A percentile compares a stretch with the other conserved stretches of the same genome.
Evolutionary conservation across 2,329 filamentous ascomycete genomes (phyloP).

Genomic region (Apiospora marii): DNA sequence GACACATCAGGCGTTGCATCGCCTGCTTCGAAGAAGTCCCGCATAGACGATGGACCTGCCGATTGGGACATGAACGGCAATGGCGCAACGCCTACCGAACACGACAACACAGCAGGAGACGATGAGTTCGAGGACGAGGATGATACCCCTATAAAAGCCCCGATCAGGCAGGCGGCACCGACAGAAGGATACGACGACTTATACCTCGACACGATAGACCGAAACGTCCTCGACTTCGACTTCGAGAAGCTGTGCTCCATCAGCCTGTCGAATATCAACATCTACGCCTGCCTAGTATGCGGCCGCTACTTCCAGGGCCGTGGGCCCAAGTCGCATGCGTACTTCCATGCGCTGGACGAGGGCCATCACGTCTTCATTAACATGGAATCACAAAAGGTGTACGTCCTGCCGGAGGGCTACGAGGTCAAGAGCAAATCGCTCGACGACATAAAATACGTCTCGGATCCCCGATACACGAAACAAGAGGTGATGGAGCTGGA

Average conservation of each 20-base stretch:
- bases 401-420: constrained; percentile 94
- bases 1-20: constrained; percentile 62
- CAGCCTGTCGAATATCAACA: constrained; percentile 96
- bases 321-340: constrained; percentile 93
- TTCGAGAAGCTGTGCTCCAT: constrained; percentile 99
- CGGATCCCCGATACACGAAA: constrained; percentile 85
- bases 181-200: constrained; percentile 92
- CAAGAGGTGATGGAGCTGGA: constrained; percentile 84
- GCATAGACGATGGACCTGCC: constrained; percentile 54
- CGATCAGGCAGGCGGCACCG: constrained; percentile 76
- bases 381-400: constrained; percentile 91
- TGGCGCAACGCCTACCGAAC: constrained; percentile 35
- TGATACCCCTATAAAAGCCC: constrained; percentile 48
- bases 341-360: constrained; percentile 95
- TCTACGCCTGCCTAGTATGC: constrained; percentile 96
- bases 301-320: constrained; percentile 98
- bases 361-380: constrained; percentile 99
- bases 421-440: constrained; percentile 94
- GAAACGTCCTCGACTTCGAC: constrained; percentile 93
- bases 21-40: constrained; percentile 66
- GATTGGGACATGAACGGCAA: constrained; percentile 32
- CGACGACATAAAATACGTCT: constrained; percentile 98
- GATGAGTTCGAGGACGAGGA: constrained; percentile 51
- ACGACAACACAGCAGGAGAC: constrained; percentile 38
- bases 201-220: constrained; percentile 96